Percentiles rank a stretch among this genome's conserved stretches.
Conservation (phyloP, 164 flowering plant species). For the Euptelea pleiosperma region DNA sequence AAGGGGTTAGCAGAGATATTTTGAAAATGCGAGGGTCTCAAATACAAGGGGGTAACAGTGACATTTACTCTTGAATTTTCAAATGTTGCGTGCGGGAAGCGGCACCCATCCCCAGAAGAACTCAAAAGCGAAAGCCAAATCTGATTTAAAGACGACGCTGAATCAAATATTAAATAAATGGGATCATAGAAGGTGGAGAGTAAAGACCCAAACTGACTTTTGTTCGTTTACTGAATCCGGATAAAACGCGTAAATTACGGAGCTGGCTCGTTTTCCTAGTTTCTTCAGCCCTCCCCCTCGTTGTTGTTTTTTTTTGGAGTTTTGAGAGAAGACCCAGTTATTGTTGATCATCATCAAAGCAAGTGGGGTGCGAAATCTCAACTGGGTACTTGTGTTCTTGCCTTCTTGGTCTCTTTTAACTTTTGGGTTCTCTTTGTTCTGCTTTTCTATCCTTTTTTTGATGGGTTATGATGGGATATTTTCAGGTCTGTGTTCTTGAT, state of each 20-base stretch:
- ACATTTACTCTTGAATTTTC: conserved; percentile 21
- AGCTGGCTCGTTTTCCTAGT: too few species aligned
- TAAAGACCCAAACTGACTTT: conserved; percentile 6
- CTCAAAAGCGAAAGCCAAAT: not conserved
- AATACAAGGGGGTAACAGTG: too few species aligned
- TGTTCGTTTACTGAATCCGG: conserved; percentile 1
- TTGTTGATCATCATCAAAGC: conserved; percentile 1
- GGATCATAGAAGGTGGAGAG: conserved; percentile 3
- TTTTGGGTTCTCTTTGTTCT: not conserved
- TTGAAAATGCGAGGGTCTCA: too few species aligned
- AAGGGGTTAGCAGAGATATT: too few species aligned
- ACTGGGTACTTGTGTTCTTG: conserved; percentile 12
- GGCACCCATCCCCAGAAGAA: conserved; percentile 10
- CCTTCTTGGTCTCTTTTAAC: not conserved
- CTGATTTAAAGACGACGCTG: not conserved
- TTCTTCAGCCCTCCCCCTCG: not conserved
- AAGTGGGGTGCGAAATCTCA: not conserved
- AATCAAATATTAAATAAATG: conserved; percentile 2
- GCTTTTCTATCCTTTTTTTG: not conserved
- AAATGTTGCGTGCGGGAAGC: conserved; percentile 33
- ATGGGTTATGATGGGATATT: conserved; percentile 1
- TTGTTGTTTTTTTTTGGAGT: not conserved
- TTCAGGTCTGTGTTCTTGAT: not conserved
- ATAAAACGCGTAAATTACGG: conserved; percentile 17
- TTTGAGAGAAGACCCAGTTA: not conserved